Conservation (phyloP, 306 rosid genomes). For the Hylodesmum podocarpum region DNA sequence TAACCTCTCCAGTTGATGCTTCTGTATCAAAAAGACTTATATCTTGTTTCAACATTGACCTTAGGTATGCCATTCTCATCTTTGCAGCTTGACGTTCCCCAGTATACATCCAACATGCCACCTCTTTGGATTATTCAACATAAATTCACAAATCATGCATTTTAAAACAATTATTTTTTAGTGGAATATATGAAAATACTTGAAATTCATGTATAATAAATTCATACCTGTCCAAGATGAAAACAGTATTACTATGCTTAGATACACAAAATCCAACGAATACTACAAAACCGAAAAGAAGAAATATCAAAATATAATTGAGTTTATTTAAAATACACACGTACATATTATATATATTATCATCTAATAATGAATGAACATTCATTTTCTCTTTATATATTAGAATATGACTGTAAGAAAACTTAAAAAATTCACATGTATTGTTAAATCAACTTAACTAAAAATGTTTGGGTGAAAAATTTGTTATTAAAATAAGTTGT, state of each 20-base stretch:
- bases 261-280: constrained; percentile 83
- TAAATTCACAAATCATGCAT: not conserved
- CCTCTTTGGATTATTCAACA: constrained; percentile 50
- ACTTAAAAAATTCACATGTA: too few relatives aligned
- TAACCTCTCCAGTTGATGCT: constrained; percentile 81
- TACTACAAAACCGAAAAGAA: constrained; percentile 57
- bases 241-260: constrained; percentile 69
- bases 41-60: constrained; percentile 79
- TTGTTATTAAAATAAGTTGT: too few relatives aligned
- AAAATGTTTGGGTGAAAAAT: too few relatives aligned
- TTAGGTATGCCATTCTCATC: constrained; percentile 90
- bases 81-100: constrained; percentile 93
- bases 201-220: not conserved
- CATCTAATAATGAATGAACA: not conserved
- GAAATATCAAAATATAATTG: not conserved
- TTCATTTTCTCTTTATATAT: too few relatives aligned
- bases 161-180: not conserved
- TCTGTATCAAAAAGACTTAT: constrained; percentile 81
- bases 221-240: constrained; percentile 85
- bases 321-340: not conserved
- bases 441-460: too few relatives aligned
- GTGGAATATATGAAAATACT: not conserved
- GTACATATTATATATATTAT: not conserved
- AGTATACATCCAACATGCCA: constrained; percentile 97
- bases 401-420: too few relatives aligned